phyloP scores from a whole-genome alignment of 1,284 basidiomycete genomes.

The Rhodotorula sp. region DNA sequence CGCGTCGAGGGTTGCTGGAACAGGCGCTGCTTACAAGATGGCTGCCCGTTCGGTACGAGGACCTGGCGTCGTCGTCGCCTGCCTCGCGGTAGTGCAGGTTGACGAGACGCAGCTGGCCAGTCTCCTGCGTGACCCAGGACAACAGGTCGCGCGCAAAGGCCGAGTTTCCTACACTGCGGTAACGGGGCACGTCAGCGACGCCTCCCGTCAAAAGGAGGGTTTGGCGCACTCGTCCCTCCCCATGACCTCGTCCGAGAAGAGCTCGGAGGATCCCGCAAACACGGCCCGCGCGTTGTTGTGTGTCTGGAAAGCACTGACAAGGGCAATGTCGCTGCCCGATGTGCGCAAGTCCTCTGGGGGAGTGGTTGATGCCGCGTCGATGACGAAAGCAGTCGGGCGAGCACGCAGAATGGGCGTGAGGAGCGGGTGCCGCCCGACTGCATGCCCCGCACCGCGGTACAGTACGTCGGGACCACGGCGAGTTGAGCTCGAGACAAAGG shows the following conservation, averaged over 20 bases:
- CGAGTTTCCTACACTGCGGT: constrained; percentile 63
- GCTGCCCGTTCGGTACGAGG: constrained; percentile 82
- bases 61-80: constrained; percentile 49
- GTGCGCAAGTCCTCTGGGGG: constrained; percentile 69
- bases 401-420: constrained; percentile 79
- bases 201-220: neutral
- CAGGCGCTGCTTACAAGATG: constrained; percentile 62
- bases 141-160: constrained; percentile 73
- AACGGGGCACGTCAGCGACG: too few relatives aligned
- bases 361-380: constrained; percentile 66
- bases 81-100: constrained; percentile 51
- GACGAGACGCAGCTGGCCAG: constrained; percentile 72
- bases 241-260: constrained; percentile 62
- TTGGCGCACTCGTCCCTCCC: neutral
- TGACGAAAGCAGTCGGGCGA: constrained; percentile 62
- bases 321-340: constrained; percentile 70
- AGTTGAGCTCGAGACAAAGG: constrained; percentile 58
- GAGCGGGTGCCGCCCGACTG: constrained; percentile 75
- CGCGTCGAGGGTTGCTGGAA: constrained; percentile 39
- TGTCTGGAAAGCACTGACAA: constrained; percentile 89
- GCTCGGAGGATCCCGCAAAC: constrained; percentile 76
- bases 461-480: constrained; percentile 57
- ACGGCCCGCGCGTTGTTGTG: constrained; percentile 72
- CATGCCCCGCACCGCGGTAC: constrained; percentile 75
- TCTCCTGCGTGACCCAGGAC: constrained; percentile 90